These are phyloP conservation scores for Bimuria novae-zelandiae DNA, from an alignment of 2,329 filamentous ascomycete genomes.

Conservation along the genomic window DNA sequence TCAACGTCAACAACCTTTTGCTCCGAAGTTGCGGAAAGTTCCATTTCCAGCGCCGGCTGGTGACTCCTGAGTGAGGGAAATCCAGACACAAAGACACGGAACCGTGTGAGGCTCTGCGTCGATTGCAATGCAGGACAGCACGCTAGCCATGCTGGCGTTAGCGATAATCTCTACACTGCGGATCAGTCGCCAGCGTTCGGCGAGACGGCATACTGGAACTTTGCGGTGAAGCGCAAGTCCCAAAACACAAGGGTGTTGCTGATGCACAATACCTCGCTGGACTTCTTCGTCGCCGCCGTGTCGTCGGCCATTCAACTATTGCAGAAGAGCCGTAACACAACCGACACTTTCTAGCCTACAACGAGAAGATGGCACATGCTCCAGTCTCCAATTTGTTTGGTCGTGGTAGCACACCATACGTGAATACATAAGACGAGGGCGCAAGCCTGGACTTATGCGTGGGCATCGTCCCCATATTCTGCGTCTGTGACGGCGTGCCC, in stretches of 20 bases:
- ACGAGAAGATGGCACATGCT: conserved; percentile 10
- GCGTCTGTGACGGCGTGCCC: conserved; percentile 12
- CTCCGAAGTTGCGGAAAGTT: no score
- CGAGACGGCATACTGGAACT: conserved; percentile 1
- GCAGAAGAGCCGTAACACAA: no score
- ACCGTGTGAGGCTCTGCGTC: no score
- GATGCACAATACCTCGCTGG: conserved; percentile 6
- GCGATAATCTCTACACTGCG: conserved; percentile 7
- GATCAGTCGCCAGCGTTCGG: conserved; percentile 1
- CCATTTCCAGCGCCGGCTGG: no score
- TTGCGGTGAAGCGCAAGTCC: conserved; percentile 4
- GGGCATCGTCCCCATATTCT: conserved; percentile 12
- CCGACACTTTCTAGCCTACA: conserved; percentile 6
- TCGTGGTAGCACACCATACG: conserved; percentile 15
- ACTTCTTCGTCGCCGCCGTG: conserved; percentile 10
- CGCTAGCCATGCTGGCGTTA: no score
- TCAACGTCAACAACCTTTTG: no score
- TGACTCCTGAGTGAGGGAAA: no score
- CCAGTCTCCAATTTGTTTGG: conserved; percentile 11
- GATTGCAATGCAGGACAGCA: no score
- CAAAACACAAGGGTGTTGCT: conserved; percentile 14
- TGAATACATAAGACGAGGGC: conserved; percentile 15
- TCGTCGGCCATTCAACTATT: neutral
- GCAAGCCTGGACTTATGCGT: conserved; percentile 8
- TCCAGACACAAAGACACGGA: no score